Percentiles rank a stretch among this genome's conserved stretches.
Evolutionary conservation across 805 yeast species (phyloP).

Genomic region (Candida oleophila): DNA sequence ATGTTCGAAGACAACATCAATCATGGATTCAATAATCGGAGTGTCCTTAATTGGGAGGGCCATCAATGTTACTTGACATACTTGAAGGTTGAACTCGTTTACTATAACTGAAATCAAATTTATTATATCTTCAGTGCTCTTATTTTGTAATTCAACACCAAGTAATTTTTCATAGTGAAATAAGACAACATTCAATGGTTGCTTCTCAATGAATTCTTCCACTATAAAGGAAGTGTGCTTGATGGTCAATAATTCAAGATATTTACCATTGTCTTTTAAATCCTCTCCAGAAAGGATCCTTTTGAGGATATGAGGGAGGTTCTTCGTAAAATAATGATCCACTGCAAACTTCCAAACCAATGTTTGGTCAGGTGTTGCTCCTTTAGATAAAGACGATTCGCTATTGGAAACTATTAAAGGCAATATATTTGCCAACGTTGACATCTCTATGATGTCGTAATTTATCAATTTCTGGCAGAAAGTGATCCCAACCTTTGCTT

Average conservation of each 20-base stretch:
- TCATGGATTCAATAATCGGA: constrained; percentile 4
- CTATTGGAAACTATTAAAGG: background rate
- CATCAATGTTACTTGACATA: constrained; percentile 23
- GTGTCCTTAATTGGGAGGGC: background rate
- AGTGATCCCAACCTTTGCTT: background rate
- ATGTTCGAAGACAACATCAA: constrained; percentile 15
- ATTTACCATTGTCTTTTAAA: background rate
- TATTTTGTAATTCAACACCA: constrained; percentile 14
- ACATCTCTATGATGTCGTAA: background rate
- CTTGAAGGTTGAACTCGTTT: constrained; percentile 37
- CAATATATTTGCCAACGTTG: background rate
- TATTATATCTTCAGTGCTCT: constrained; percentile 2
- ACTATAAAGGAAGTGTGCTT: constrained; percentile 18
- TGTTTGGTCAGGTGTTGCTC: background rate
- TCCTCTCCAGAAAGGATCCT: background rate
- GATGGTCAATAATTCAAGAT: constrained; percentile 9
- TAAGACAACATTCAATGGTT: constrained; percentile 16
- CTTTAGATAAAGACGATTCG: background rate
- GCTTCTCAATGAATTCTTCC: constrained; percentile 18
- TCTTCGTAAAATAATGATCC: background rate
- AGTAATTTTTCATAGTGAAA: constrained; percentile 17
- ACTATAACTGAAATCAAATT: constrained; percentile 9
- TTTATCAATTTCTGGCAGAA: background rate
- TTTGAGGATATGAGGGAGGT: background rate
- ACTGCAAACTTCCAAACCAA: background rate